phyloP scores from a whole-genome alignment of 441 rosid genomes.

The Populus hybrid region DNA sequence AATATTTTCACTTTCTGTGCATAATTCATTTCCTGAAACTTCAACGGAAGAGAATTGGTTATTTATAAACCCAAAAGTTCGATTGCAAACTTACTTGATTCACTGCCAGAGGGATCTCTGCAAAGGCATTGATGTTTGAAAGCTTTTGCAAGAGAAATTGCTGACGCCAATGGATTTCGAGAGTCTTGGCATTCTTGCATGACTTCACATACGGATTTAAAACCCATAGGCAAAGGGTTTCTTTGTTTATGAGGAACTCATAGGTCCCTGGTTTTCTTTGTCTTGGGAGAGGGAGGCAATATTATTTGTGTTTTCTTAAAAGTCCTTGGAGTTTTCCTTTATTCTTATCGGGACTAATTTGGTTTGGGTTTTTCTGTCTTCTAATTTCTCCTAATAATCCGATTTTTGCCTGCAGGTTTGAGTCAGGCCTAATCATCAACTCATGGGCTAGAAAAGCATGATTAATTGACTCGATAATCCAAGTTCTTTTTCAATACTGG shows the following conservation, averaged over 20 bases:
- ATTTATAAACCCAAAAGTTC: no score
- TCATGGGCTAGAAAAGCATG: not conserved
- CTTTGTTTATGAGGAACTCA: not conserved
- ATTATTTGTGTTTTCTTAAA: not conserved
- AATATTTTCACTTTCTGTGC: no score
- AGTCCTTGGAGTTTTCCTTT: not conserved
- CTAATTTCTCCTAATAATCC: not conserved
- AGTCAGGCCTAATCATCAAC: not conserved
- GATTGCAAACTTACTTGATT: no score
- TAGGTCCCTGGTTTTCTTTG: not conserved
- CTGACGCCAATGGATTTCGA: no score
- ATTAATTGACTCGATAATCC: not conserved
- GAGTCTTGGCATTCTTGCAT: slow-evolving; percentile 37
- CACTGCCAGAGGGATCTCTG: no score
- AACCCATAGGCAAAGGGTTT: slow-evolving; percentile 18
- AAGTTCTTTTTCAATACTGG: no score
- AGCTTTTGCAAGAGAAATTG: no score
- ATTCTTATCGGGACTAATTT: not conserved
- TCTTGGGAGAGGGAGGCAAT: not conserved
- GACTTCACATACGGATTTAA: slow-evolving; percentile 29
- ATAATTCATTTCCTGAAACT: no score
- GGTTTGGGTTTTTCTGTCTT: not conserved
- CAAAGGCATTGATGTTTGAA: no score
- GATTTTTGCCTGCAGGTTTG: not conserved
- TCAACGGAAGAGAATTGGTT: no score